These are phyloP conservation scores for Paspalum notatum DNA, from an alignment of 176 grass and related monocot species.

Conservation along the genomic window DNA sequence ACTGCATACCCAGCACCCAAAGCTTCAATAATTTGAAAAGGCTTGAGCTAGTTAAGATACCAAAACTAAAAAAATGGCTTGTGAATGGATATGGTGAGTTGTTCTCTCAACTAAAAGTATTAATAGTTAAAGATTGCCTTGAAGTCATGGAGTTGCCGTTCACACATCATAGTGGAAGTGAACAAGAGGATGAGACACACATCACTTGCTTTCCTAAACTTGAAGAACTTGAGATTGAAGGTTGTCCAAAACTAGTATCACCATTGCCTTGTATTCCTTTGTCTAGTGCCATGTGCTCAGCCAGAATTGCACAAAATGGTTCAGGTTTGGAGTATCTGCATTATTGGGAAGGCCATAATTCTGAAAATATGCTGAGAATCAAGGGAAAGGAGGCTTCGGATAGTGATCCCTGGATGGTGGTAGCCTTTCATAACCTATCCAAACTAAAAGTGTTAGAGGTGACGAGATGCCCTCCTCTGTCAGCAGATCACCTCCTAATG, in stretches of 20 bases:
- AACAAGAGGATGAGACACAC: neutral
- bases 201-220: neutral
- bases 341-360: neutral
- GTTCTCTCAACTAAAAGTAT: neutral
- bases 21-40: neutral
- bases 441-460: neutral
- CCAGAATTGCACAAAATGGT: fast-evolving
- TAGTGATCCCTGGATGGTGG: neutral
- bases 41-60: neutral
- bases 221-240: fast-evolving
- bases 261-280: constrained; percentile 4
- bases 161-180: neutral
- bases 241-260: neutral
- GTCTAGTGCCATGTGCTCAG: neutral
- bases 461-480: neutral
- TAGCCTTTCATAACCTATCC: constrained; percentile 5
- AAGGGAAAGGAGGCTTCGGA: neutral
- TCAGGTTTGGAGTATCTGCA: fast-evolving
- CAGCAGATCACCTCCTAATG: neutral
- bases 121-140: neutral
- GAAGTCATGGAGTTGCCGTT: neutral
- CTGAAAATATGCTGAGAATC: neutral
- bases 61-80: neutral
- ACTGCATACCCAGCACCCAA: neutral
- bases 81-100: neutral